Evolutionary conservation across 2,329 filamentous ascomycete genomes (phyloP).

Genomic region (Didymellaceae sp.): DNA sequence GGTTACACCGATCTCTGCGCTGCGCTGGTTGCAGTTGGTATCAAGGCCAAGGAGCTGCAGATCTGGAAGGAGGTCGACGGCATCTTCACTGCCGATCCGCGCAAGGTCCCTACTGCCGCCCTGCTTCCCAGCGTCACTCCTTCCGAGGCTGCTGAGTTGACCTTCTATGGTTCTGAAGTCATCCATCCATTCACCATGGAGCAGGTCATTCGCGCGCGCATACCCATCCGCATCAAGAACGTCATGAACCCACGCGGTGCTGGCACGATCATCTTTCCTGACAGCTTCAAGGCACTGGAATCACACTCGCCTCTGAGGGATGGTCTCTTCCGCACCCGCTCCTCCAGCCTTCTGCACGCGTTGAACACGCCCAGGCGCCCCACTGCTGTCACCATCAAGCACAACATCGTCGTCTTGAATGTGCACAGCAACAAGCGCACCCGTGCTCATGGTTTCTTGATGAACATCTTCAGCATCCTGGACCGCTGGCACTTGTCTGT

Average conservation of each 20-base stretch:
- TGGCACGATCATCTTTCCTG: constrained; percentile 84
- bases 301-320: constrained; percentile 64
- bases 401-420: constrained; percentile 95
- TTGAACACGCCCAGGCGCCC: constrained; percentile 58
- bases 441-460: constrained; percentile 94
- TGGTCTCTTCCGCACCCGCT: constrained; percentile 59
- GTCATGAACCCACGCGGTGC: constrained; percentile 83
- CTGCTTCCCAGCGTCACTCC: constrained; percentile 90
- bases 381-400: constrained; percentile 89
- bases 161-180: constrained; percentile 78
- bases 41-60: constrained; percentile 87
- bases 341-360: constrained; percentile 51
- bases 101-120: constrained; percentile 90
- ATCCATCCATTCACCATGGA: constrained; percentile 99
- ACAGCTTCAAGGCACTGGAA: constrained; percentile 63
- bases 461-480: constrained; percentile 89
- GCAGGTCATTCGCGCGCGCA: constrained; percentile 78
- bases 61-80: constrained; percentile 99
- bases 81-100: constrained; percentile 85
- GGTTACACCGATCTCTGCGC: constrained; percentile 98
- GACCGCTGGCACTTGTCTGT: constrained; percentile 88
- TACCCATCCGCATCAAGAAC: constrained; percentile 89
- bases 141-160: constrained; percentile 92
- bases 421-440: constrained; percentile 98
- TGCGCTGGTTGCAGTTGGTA: constrained; percentile 85